Percentiles rank a stretch among this genome's conserved stretches.
Conservation (phyloP, 2,329 filamentous ascomycete species). For the Penicillium sp. region DNA sequence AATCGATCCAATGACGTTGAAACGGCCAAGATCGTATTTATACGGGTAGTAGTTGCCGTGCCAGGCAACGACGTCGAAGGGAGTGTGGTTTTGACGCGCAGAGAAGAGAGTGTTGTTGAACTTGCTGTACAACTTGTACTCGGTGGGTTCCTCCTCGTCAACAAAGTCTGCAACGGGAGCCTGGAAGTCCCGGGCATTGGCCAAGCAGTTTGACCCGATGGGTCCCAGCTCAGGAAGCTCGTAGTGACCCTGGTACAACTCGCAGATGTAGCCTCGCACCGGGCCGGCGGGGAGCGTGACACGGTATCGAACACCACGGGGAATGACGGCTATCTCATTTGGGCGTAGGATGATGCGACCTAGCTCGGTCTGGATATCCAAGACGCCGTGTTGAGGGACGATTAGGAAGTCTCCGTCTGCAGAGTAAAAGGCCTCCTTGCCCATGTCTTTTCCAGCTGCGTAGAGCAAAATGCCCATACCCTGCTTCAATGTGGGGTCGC, state of each 20-base stretch:
- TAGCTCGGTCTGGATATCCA: slow-evolving; percentile 79
- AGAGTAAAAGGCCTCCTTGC: slow-evolving; percentile 79
- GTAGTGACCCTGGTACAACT: slow-evolving; percentile 75
- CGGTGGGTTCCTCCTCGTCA: slow-evolving; percentile 56
- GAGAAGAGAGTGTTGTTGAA: slow-evolving; percentile 70
- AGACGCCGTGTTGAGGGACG: slow-evolving; percentile 72
- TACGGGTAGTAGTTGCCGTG: slow-evolving; percentile 80
- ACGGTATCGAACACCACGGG: slow-evolving; percentile 73
- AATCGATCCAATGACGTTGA: slow-evolving; percentile 74
- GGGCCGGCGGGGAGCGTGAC: slow-evolving; percentile 67
- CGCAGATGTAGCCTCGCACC: slow-evolving; percentile 73
- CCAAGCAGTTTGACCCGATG: slow-evolving; percentile 74
- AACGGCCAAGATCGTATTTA: slow-evolving; percentile 80
- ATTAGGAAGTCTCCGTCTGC: slow-evolving; percentile 80
- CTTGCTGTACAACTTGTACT: slow-evolving; percentile 64
- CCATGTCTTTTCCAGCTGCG: slow-evolving; percentile 78
- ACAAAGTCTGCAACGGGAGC: slow-evolving; percentile 71
- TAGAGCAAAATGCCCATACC: slow-evolving; percentile 83
- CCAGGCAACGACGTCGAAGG: slow-evolving; percentile 81
- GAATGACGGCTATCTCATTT: slow-evolving; percentile 77
- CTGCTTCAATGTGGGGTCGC: slow-evolving; percentile 76
- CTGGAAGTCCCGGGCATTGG: slow-evolving; percentile 76
- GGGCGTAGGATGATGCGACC: slow-evolving; percentile 75
- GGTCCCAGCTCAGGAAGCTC: slow-evolving; percentile 72
- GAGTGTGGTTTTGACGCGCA: slow-evolving; percentile 69